Conservation (phyloP, 176 grass and related monocot species). For the Bonia amplexicaulis region DNA sequence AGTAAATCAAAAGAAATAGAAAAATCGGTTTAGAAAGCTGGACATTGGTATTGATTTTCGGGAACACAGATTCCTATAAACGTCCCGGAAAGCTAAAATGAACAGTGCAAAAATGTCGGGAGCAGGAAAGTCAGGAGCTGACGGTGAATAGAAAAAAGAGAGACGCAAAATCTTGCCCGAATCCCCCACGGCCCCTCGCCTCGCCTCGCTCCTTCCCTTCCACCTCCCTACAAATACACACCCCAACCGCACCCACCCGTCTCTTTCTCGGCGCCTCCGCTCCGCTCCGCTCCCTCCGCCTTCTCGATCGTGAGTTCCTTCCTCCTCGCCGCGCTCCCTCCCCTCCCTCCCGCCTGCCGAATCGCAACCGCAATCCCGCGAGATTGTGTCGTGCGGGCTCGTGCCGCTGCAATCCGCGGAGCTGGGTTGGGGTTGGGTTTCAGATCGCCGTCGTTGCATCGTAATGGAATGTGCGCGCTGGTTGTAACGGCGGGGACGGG, state of each 20-base stretch:
- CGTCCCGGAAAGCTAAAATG: too few relatives aligned
- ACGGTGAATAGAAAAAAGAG: conserved; percentile 40
- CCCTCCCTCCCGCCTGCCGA: background rate
- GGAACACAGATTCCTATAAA: too few relatives aligned
- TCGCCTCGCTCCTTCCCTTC: background rate
- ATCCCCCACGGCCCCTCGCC: background rate
- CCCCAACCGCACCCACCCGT: background rate
- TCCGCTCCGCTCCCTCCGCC: background rate
- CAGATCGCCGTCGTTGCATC: background rate
- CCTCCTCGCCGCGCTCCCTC: background rate
- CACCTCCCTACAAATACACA: conserved; percentile 39
- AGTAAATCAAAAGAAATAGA: accelerated
- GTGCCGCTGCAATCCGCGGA: background rate
- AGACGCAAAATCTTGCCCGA: conserved; percentile 48
- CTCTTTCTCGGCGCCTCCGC: conserved; percentile 1
- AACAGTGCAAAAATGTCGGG: background rate
- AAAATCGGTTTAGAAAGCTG: too few relatives aligned
- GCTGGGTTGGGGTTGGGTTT: background rate
- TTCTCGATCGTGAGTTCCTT: conserved; percentile 18
- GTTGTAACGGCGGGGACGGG: background rate
- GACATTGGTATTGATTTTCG: too few relatives aligned
- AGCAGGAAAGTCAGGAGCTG: background rate
- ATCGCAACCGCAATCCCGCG: background rate
- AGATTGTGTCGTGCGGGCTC: background rate
- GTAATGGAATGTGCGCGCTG: background rate